Percentiles rank a stretch among this genome's conserved stretches.
Evolutionary conservation across 345 rosid species (phyloP).

Genomic region (Psidium friedrichsthalianum): DNA sequence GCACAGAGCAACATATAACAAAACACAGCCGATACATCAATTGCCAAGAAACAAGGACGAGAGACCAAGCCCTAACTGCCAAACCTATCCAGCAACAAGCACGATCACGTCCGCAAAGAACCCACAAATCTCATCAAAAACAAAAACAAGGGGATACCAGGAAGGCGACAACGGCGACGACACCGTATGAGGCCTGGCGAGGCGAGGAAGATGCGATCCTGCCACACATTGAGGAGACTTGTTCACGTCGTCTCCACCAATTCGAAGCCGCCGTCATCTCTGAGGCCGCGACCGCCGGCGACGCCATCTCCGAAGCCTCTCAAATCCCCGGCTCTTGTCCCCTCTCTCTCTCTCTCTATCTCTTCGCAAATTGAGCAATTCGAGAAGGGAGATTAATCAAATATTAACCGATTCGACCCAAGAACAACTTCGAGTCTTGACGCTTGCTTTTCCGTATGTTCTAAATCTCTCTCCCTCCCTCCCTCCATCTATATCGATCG

Average conservation of each 20-base stretch:
- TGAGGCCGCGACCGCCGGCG: constrained; percentile 24
- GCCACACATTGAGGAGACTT: constrained; percentile 66
- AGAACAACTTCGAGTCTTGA: not conserved
- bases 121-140: not conserved
- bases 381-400: not conserved
- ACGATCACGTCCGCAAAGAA: not conserved
- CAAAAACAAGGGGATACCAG: constrained; percentile 16
- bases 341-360: not conserved
- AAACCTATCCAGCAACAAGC: not conserved
- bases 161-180: constrained; percentile 67
- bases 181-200: constrained; percentile 51
- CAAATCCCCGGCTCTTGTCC: not conserved
- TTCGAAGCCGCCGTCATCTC: constrained; percentile 35
- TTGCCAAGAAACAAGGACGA: not conserved
- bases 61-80: not conserved
- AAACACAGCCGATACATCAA: not conserved
- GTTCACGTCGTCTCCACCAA: constrained; percentile 72
- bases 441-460: not conserved
- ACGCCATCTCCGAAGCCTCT: constrained; percentile 4
- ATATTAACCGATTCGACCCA: not conserved
- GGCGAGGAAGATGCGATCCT: constrained; percentile 74
- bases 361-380: not conserved
- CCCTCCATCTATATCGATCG: too few species aligned
- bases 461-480: not conserved
- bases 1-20: not conserved